Base-by-base conservation (phyloP, 257 asterid genomes). In the Gardenia jasminoides region DNA sequence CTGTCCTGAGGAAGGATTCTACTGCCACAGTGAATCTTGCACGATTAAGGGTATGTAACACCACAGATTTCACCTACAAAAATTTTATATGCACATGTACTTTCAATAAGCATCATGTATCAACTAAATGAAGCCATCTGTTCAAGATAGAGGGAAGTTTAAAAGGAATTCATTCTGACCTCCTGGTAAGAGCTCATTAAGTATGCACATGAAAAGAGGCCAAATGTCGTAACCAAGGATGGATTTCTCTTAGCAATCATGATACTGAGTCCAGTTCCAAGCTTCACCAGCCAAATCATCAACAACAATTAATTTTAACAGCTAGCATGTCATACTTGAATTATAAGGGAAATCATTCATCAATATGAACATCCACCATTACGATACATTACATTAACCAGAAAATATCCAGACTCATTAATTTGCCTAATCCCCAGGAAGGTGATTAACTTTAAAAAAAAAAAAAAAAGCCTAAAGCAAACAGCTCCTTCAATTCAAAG, bases 21-120 rank as follows among this genome's bases (percentile, higher is more conserved):
- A 87, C 98, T 6, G 99, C 98, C 80, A 96, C 98, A 70, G 96
- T 92, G 77, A 96, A 96, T 88, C 99, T 87, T 78, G 98, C 99
- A 52, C 96, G 92, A 80, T 96, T 96, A 76, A 96, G 91, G 22
- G 97, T 93, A 77, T 90, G 97, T 88, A 96, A 80, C 75, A 96
- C 99, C 83, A 96, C 95, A 74, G 98, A 93, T 90, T 89, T 96
- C 83, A 94, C 97, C 98, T 94, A 90, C 59, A 79, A 76, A 78
- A 56, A 46, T 31, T 56, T 44, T 54, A 20, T 52, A 76, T 9
- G 80, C n/a, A 64, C 59, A 19, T 24, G 28, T 10, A 44, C 52
- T 39, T 44, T 77, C 12, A 82, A 28, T 22, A 58, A 65, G 19
- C 22, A 41, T 17, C 6, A 1, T 52, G 19, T 30, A 28, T 16